Conservation (phyloP, 345 rosid species). For the Eucalyptus virginea region DNA sequence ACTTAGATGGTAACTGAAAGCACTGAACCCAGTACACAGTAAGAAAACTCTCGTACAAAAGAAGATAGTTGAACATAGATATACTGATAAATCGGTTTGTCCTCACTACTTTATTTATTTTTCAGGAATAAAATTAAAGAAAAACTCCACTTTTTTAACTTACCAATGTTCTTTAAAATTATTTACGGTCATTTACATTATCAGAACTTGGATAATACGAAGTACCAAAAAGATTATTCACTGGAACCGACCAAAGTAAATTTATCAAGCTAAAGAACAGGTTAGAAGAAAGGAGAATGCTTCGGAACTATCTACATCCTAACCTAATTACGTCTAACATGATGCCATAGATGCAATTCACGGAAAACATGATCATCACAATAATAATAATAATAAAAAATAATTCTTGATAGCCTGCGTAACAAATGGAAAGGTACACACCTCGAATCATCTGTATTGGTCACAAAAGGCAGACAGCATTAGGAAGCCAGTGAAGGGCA, state of each 20-base stretch:
- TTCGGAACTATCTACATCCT: neutral
- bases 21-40: neutral
- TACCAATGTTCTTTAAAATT: neutral
- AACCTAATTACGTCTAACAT: neutral
- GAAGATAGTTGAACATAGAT: neutral
- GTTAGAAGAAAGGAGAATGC: neutral
- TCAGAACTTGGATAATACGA: neutral
- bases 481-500: constrained; percentile 26
- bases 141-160: neutral
- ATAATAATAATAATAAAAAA: neutral
- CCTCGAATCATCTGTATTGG: neutral
- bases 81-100: neutral
- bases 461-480: neutral
- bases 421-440: neutral
- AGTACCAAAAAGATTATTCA: neutral
- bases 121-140: neutral
- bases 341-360: neutral
- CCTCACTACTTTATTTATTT: neutral
- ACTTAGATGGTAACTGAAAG: neutral
- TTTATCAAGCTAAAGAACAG: neutral
- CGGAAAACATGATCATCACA: neutral
- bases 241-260: neutral
- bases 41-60: neutral
- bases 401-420: neutral
- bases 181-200: neutral